These are phyloP conservation scores for Aspergillus campestris DNA, from an alignment of 495 filamentous ascomycete genomes.

Conservation along the genomic window DNA sequence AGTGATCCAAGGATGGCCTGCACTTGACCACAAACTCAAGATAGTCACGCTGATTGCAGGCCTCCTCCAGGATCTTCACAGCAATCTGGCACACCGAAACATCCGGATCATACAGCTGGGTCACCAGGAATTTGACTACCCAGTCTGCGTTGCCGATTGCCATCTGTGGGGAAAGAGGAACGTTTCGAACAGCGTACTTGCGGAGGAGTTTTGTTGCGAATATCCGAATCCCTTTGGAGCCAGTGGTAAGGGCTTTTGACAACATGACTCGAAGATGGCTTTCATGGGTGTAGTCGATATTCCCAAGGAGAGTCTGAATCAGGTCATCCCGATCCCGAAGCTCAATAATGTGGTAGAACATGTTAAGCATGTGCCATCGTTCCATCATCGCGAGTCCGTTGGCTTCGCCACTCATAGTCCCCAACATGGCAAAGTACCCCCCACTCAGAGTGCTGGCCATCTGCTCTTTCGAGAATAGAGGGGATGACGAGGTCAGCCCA, in stretches of 20 bases:
- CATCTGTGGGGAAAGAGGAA: slow-evolving; percentile 20
- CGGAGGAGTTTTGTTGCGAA: slow-evolving; percentile 74
- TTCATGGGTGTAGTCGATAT: slow-evolving; percentile 83
- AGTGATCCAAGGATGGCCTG: slow-evolving; percentile 87
- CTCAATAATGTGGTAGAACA: slow-evolving; percentile 98
- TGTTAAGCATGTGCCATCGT: slow-evolving; percentile 94
- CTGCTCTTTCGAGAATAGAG: slow-evolving; percentile 77
- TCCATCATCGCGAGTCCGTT: slow-evolving; percentile 87
- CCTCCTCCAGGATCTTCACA: slow-evolving; percentile 94
- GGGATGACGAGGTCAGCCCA: slow-evolving; percentile 77
- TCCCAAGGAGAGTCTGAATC: slow-evolving; percentile 73
- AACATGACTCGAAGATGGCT: slow-evolving; percentile 87
- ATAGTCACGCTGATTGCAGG: slow-evolving; percentile 81
- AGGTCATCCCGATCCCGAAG: slow-evolving; percentile 83
- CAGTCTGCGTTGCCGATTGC: slow-evolving; percentile 60
- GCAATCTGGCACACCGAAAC: slow-evolving; percentile 92
- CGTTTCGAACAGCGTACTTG: slow-evolving; percentile 59
- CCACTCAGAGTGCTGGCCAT: slow-evolving; percentile 76
- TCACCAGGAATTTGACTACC: slow-evolving; percentile 93
- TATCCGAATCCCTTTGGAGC: slow-evolving; percentile 84
- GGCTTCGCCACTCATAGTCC: slow-evolving; percentile 69
- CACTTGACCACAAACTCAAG: slow-evolving; percentile 96
- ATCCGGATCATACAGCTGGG: slow-evolving; percentile 94
- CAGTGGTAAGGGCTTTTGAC: slow-evolving; percentile 85
- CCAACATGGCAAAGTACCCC: slow-evolving; percentile 91